Conservation (phyloP, 2,329 filamentous ascomycete species). For the Botrytis elliptica region DNA sequence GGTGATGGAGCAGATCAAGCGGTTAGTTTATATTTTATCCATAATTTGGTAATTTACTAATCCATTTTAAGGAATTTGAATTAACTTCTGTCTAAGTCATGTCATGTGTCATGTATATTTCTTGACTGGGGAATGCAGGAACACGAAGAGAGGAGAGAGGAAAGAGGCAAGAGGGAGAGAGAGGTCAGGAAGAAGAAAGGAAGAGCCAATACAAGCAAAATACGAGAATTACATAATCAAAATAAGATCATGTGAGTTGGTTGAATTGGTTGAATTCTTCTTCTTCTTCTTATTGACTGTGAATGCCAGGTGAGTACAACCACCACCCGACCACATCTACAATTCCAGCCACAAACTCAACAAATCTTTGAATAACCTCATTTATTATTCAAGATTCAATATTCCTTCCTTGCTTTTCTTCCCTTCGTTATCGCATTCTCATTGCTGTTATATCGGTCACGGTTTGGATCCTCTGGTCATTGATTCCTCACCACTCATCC, state of each 20-base stretch:
- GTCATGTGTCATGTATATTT: neutral
- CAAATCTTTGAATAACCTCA: conserved; percentile 9
- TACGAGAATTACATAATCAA: neutral
- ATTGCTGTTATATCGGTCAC: neutral
- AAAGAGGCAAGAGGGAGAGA: neutral
- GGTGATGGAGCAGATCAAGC: neutral
- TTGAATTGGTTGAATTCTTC: too few species aligned
- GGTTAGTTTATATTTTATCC: conserved; percentile 1
- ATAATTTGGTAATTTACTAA: neutral
- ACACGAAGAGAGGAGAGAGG: neutral
- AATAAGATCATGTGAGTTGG: neutral
- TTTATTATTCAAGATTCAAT: neutral
- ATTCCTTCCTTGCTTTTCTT: neutral
- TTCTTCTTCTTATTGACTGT: neutral
- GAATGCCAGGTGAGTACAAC: neutral
- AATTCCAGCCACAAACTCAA: neutral
- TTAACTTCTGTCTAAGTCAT: neutral
- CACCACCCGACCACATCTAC: neutral
- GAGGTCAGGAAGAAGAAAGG: neutral
- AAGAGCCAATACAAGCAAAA: neutral
- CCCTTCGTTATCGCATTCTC: neutral
- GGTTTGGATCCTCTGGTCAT: neutral
- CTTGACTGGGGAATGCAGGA: conserved; percentile 19
- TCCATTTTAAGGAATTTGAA: neutral
- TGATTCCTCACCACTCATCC: neutral